Evolutionary conservation across 2,329 filamentous ascomycete genomes (phyloP), one percentile per base, ranked within the genome.

Genomic region (Alternaria sp.): DNA sequence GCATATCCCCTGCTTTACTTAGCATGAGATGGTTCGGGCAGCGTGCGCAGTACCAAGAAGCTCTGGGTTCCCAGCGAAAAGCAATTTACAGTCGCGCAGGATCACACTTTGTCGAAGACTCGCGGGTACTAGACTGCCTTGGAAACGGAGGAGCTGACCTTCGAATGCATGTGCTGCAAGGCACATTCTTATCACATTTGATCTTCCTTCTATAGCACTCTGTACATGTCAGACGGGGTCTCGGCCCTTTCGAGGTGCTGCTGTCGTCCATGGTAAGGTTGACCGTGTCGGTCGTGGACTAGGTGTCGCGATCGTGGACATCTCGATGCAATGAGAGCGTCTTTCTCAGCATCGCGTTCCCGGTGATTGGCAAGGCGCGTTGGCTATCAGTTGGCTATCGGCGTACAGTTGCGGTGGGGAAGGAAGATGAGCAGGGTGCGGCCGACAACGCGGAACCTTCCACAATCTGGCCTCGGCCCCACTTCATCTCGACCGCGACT

Each of bases 141-240:
- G 13, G 12, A 23, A 30, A 49, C 44, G 36, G 55, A 59, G 17
- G 47, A 17, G 59, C 59, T 61, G 30, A 74, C 74, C 76, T 75
- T 65, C 73, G 78, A 23, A 73, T 71, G 57, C 81, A 83, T 57
- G 80, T 82, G 46, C 73, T 73, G 68, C 81, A 82, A 28, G 81
- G 81, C 4, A 83, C 69, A 4, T 74, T 72, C 66, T 82, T 83
- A 59, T 82, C 79, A 60, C 81, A 83, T 65, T 80, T 78, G 44
- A 79, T 73, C 59, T 80, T 80, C 40, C 74, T 70, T 21, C 73
- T 64, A 28, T 75, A 68, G 62, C 77, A 79, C 51, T 73, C 69
- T 5, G 68, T 69, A 57, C 77, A 79, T 2, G 76, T 75, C 30
- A 77, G 65, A 5, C 67, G 61, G 13, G 64, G 61, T 4, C 67